Base-by-base conservation (phyloP, 164 flowering plant genomes). In the Tinospora cordifolia region DNA sequence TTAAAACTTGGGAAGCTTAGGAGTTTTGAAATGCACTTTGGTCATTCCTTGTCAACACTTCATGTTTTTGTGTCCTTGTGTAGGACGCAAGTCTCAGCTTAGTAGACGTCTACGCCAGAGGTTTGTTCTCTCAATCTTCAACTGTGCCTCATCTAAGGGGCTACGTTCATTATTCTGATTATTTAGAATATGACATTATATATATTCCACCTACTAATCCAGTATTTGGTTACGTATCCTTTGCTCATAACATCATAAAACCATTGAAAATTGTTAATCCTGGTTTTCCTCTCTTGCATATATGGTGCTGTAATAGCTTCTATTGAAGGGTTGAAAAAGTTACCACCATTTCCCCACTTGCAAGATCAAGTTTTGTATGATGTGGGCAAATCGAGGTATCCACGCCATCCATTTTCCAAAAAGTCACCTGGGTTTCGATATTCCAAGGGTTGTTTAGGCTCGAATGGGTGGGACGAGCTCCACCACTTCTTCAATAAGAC, bases 311-410 rank as follows among this genome's bases (percentile, higher is more conserved):
- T 71, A 58, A 70, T 75, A 94, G 97, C 99, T 76, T 94, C 92
- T 77, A 68, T 76, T 77, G 76, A 59, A 69, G 76, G 90, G 81
- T 89, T 97, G 83, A 81, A 92, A 79, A 81, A 98, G 78, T 71
- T 92, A n/a, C n/a, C n/a, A n/a, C n/a, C n/a, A 58, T 97, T 97
- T 73, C 98, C 98, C 34, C 88, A 96, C 40, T 78, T 94, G 81
- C 96, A 94, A 85, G 97, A 94, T 79, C 93, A 79, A 85, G 88
- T 92, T 40, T 46, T 86, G 58, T 94, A 94, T 71, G 81, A 84
- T 65, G 80, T 88, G 13, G 96, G 90, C 51, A 76, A 46, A 67
- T 71, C 79, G 71, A 77, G 49, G 12, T 44, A 72, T 46, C 83
- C 88, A 22, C 92, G 99, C 76, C 87, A 78, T 71, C 91, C 85